phyloP scores from a whole-genome alignment of 1,284 basidiomycete genomes.

The Trametes sp. region DNA sequence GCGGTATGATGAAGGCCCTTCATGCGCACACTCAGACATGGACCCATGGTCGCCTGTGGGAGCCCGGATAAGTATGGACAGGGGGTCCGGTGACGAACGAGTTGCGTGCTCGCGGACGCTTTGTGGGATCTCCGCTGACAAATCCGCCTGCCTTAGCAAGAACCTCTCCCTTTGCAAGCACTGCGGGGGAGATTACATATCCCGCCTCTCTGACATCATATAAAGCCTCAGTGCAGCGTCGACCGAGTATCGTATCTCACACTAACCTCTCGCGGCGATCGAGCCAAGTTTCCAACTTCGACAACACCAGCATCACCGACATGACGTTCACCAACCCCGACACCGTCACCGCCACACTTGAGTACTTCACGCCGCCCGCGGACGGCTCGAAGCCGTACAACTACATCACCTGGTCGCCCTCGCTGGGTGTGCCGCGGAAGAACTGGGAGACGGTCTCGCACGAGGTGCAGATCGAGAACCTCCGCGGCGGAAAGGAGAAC shows the following conservation, averaged over 20 bases:
- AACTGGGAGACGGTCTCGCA: slow-evolving; percentile 37
- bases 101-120: slow-evolving; percentile 18
- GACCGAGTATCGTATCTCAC: background rate
- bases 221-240: background rate
- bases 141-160: slow-evolving; percentile 8
- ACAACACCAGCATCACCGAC: background rate
- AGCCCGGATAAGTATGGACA: too few species aligned
- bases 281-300: too few species aligned
- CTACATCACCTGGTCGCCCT: slow-evolving; percentile 38
- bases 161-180: background rate
- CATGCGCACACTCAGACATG: too few species aligned
- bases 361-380: slow-evolving; percentile 42
- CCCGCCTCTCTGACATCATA: background rate
- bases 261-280: background rate
- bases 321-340: slow-evolving; percentile 30
- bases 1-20: too few species aligned
- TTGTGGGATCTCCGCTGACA: slow-evolving; percentile 13
- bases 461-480: slow-evolving; percentile 57
- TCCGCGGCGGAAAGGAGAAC: slow-evolving; percentile 63
- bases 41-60: too few species aligned
- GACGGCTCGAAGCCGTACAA: slow-evolving; percentile 44
- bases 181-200: background rate
- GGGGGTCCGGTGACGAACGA: slow-evolving; percentile 9
- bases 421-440: slow-evolving; percentile 29
- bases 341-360: slow-evolving; percentile 36